Conservation (phyloP, 202 grass and related monocot genomes). For the Thinopyrum obtusiflorum region DNA sequence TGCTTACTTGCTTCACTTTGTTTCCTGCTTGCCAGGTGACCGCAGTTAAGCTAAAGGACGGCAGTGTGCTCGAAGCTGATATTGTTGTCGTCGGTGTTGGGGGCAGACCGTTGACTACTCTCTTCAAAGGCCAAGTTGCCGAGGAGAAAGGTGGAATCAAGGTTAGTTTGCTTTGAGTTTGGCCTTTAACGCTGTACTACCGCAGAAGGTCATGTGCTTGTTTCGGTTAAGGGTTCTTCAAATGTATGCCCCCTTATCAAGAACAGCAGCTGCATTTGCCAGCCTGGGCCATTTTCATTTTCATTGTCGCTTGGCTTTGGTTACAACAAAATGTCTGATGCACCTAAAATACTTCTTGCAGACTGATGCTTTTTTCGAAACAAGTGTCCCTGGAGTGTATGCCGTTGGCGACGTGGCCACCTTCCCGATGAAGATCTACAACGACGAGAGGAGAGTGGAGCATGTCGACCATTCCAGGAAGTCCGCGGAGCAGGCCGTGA, state of each 20-base stretch:
- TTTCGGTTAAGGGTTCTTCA: slow-evolving; percentile 12
- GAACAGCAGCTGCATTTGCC: not conserved
- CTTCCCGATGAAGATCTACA: slow-evolving; percentile 92
- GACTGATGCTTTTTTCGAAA: slow-evolving; percentile 85
- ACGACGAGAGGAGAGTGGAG: slow-evolving; percentile 79
- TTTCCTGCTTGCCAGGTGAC: slow-evolving; percentile 62
- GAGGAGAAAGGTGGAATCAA: slow-evolving; percentile 99
- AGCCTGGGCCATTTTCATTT: not conserved
- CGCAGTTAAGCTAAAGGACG: slow-evolving; percentile 73
- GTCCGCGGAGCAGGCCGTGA: slow-evolving; percentile 89
- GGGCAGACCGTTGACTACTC: slow-evolving; percentile 63
- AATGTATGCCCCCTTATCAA: not conserved
- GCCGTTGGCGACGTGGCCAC: slow-evolving; percentile 90
- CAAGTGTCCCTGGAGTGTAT: slow-evolving; percentile 76
- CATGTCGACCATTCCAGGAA: slow-evolving; percentile 92
- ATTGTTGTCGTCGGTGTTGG: slow-evolving; percentile 97
- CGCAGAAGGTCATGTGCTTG: not conserved
- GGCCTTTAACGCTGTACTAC: not conserved
- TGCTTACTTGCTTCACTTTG: not conserved
- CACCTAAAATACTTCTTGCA: slow-evolving; percentile 33
- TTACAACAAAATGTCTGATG: not conserved
- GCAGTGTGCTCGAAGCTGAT: slow-evolving; percentile 71
- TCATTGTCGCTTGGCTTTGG: not conserved
- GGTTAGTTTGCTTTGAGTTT: slow-evolving; percentile 41
- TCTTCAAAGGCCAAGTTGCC: slow-evolving; percentile 87